Base-by-base conservation (phyloP, 768 basidiomycete species). In the Cubamyces lactineus region DNA sequence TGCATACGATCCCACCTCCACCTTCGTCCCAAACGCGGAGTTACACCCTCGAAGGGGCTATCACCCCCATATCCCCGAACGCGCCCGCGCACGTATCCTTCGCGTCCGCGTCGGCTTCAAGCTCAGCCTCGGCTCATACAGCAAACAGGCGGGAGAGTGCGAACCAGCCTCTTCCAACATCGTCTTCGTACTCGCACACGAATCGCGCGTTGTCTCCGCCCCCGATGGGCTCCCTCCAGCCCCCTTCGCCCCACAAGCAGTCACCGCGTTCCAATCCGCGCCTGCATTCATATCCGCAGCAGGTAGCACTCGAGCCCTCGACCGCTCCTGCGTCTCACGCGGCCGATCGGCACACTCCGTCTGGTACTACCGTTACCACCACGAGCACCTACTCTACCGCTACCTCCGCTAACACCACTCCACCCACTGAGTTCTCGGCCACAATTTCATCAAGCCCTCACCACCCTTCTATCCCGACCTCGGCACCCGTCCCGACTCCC, bases 21-120 rank as follows among this genome's bases (percentile, higher is more conserved):
- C 48, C 28, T 24, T 48, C 42, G n/a, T 15, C 48, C 46, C 54
- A 57, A 19, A 56, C 53, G 15, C 57, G 66, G 2, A 61, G 59
- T 40, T 67, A 67, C 63, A 67, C 66, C 2, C 66, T 67, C 57
- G 66, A 64, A 34, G 57, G 58, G n/a, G 66, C 66, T 0, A 62
- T 67, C 39, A 67, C 61, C 3, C 66, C 66, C 26, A 46, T 67
- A 13, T 28, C 49, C n/a, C 59, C 62, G 34, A 19, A 45, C 38
- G 40, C 66, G 48, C 13, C 23, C 38, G 23, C 49, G 28, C 21
- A 26, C 50, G 24, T 34, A 30, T 46, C 40, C 5, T 15, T 19
- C 53, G 34, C 34, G 34, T 34, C 34, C 9, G 34, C 34, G 34
- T 34, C 34, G 34, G 34, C 34, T 7, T 34, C 34, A 34, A 34